Evolutionary conservation across 345 rosid species (phyloP), one percentile per base, ranked within the genome.

Genomic region (Heritiera fomes): DNA sequence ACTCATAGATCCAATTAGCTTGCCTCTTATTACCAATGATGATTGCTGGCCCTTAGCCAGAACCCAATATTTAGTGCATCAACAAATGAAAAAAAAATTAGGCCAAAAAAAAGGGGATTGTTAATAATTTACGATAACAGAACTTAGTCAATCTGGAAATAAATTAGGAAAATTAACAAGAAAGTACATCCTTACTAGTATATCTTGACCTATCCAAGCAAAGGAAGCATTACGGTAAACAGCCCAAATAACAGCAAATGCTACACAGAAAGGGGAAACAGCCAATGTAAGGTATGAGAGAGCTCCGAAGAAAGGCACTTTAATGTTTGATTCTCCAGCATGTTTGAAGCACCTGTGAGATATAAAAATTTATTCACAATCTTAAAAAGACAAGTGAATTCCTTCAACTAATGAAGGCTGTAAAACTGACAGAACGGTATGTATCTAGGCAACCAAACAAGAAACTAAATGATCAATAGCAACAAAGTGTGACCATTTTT

Each of bases 131-230:
- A 50, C 5, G 49, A 23, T n/a, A 75, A 68, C 3, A 41, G 58
- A 70, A 74, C 41, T 70, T 14, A 30, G 58, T 38, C 6, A 30
- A 23, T 45, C 63, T 50, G 52, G 76, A 38, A 81, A 62, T 10
- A 49, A 47, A 41, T 74, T 66, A 34, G 6, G 46, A 30, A 18
- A 5, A 23, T 75, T 49, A 72, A 50, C 53, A 17, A 66, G 78
- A 79, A 69, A 62, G 68, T 53, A 55, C 28, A 85, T 79, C 76
- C 93, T 89, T 89, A 96, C 99, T 66, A 97, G 94, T 81, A 97
- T 84, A 87, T 97, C 98, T 89, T 97, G 99, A 76, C 99, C 99
- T 62, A 97, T 94, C 98, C 99, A 97, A 71, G 95, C 98, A 20
- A 85, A 90, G 69, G 93, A 86, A 75, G 10, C 50, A 41, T 78